Evolutionary conservation across 169 alveolate genomes (phyloP).

Genomic region (Condylostoma magnum): DNA sequence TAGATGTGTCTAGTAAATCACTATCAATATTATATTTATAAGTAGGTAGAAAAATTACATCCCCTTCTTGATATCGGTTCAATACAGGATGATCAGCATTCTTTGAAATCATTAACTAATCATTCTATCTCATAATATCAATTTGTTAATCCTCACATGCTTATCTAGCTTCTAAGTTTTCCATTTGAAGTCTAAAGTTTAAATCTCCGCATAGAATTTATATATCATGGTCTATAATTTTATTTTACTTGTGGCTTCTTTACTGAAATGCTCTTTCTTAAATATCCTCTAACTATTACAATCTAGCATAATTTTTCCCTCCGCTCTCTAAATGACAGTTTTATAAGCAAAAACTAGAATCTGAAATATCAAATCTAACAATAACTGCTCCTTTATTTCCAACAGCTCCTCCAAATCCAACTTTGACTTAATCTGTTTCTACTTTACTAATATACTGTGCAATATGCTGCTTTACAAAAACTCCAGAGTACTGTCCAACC

Average conservation of each 20-base stretch:
- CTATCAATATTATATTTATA: slow-evolving; percentile 87
- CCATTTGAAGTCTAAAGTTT: slow-evolving; percentile 79
- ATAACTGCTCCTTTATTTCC: slow-evolving; percentile 91
- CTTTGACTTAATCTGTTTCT: slow-evolving; percentile 71
- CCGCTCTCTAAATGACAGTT: slow-evolving; percentile 88
- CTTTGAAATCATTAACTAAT: slow-evolving; percentile 58
- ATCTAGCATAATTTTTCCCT: slow-evolving; percentile 73
- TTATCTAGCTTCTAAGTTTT: slow-evolving; percentile 45
- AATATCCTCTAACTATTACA: slow-evolving; percentile 64
- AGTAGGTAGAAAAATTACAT: slow-evolving; percentile 88
- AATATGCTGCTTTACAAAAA: slow-evolving; percentile 70
- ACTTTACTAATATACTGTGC: slow-evolving; percentile 58
- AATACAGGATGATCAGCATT: slow-evolving; percentile 26
- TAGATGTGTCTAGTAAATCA: slow-evolving; percentile 77
- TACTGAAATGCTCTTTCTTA: slow-evolving; percentile 60
- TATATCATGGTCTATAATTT: slow-evolving; percentile 61
- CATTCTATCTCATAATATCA: slow-evolving; percentile 39
- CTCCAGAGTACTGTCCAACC: too few species aligned
- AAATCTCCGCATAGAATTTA: slow-evolving; percentile 88
- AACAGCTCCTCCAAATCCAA: slow-evolving; percentile 85
- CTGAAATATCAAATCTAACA: slow-evolving; percentile 65
- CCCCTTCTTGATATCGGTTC: slow-evolving; percentile 72
- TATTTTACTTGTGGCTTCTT: slow-evolving; percentile 27
- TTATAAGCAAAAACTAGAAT: slow-evolving; percentile 60
- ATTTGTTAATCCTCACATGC: slow-evolving; percentile 33